Base-by-base conservation (phyloP, 2,329 filamentous ascomycete genomes). In the Botrytis medusae region DNA sequence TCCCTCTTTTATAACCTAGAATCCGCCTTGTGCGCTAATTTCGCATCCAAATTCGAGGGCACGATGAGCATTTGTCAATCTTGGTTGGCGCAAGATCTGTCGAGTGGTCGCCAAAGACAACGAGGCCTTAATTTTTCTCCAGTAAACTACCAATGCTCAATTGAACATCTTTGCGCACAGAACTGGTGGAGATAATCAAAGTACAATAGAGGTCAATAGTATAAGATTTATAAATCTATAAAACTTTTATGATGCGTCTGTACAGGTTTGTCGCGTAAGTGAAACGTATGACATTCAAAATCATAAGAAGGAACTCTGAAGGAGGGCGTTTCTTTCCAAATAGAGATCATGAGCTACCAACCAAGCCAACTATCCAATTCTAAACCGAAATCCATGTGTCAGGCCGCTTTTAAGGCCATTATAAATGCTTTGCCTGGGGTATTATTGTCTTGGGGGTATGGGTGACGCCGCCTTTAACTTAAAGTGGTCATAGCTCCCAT, bases 61-160 rank as follows among this genome's bases (percentile, higher is more conserved):
- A 72, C 71, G 59, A 73, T 77, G 74, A 61, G 75, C 76, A 77
- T 77, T 75, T 77, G 74, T 76, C 76, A 68, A 60, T 71, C 59
- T 14, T 54, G 64, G 64, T 57, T 48, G 73, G 75, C 78, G 77
- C 77, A 78, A 75, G 40, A 68, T 48, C 25, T 25, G 46, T 59
- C 37, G 48, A 72, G 29, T 67, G 62, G 51, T 54, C n/a, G 61
- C 46, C 57, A 59, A 72, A 70, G 74, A 75, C 69, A 73, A 72
- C 71, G 73, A 76, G 74, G 73, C 72, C 73, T 65, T 74, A 63
- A 63, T 29, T 46, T 65, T 72, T 72, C 63, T 68, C 69, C 59
- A 64, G 59, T 46, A 40, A 63, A 54, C n/a, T 51, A 63, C 29
- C 59, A 60, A 60, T 54, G 69, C 61, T 64, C 69, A 71, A 72